Percentiles rank a stretch among this genome's conserved stretches.
Conservation (phyloP, 768 basidiomycete genomes). For the Amanita rimosa region DNA sequence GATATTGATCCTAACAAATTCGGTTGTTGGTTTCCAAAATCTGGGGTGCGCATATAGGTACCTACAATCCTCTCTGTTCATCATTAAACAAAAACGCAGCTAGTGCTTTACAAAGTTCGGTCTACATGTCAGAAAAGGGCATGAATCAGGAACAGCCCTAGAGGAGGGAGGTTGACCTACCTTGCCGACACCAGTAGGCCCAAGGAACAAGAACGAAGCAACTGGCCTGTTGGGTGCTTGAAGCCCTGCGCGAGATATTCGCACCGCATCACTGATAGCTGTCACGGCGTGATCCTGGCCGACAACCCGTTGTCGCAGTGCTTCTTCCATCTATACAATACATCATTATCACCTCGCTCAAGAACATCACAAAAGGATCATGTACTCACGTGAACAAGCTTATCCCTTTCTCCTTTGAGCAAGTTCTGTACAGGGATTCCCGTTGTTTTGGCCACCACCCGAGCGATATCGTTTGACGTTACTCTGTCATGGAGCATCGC, state of each 20-base stretch:
- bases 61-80: slow-evolving; percentile 74
- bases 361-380: slow-evolving; percentile 8
- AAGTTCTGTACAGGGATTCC: slow-evolving; percentile 87
- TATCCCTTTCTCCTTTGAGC: slow-evolving; percentile 83
- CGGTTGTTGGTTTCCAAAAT: background rate
- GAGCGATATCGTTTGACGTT: slow-evolving; percentile 79
- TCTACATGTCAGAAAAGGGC: slow-evolving; percentile 28
- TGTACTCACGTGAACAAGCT: slow-evolving; percentile 65
- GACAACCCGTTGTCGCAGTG: slow-evolving; percentile 62
- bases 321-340: slow-evolving; percentile 70
- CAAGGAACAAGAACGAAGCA: slow-evolving; percentile 86
- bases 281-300: slow-evolving; percentile 87
- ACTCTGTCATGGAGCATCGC: slow-evolving; percentile 78
- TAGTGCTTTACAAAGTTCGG: slow-evolving; percentile 81
- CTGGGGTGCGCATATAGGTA: slow-evolving; percentile 6
- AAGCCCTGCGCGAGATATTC: slow-evolving; percentile 85
- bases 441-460: slow-evolving; percentile 80
- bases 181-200: slow-evolving; percentile 84
- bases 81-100: slow-evolving; percentile 87
- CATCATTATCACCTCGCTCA: background rate
- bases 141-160: background rate
- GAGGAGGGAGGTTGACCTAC: slow-evolving; percentile 18
- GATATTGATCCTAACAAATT: slow-evolving; percentile 60
- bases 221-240: slow-evolving; percentile 84
- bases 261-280: slow-evolving; percentile 82